Evolutionary conservation across 176 grass and related monocot species (phyloP), one percentile per base, ranked within the genome.

Genomic region (Phoenix dactylifera): DNA sequence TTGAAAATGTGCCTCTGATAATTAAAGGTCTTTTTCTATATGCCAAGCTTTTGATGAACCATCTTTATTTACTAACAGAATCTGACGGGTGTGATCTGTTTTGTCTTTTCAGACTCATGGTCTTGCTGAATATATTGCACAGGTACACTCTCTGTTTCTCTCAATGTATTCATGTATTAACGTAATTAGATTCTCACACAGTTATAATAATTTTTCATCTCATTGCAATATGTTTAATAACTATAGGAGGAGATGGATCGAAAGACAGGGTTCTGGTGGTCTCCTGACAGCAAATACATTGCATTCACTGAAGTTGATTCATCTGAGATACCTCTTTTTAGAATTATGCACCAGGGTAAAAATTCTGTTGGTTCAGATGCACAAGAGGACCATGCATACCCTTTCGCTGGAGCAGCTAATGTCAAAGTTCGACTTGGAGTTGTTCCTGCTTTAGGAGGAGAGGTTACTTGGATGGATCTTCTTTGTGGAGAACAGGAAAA

Each of bases 291-390:
- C 72, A 88, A 81, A 77, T 81, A 78, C 74, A 72, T 98, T 74
- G 82, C 88, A 49, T 93, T 93, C 56, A 80, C 88, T 59, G 88
- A 98, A 82, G 82, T 89, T 62, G 88, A 98, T 70, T 93, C 94
- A 64, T 77, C 94, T 61, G 76, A 83, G 24, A 98, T 98, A 72
- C 84, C 88, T 78, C 71, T 93, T 35, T 98, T 86, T 67, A 90
- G 88, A 86, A 98, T 98, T 70, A 93, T 89, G 94, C 94, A 98
- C 67, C 94, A 98, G 80, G 94, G 94, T 5, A 98, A 98, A 85
- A 76, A 19, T 70, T 88, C 16, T 79, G 81, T 86, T 61, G 85
- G 88, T 55, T 57, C 65, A 60, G 75, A 98, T 83, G 76, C 94
- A 74, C 85, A 98, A 76, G 94, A 98, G 83, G 88, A 93, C 51